Evolutionary conservation across 2,329 filamentous ascomycete genomes (phyloP), one percentile per base, ranked within the genome.

Genomic region (Penicillium janthinellum): DNA sequence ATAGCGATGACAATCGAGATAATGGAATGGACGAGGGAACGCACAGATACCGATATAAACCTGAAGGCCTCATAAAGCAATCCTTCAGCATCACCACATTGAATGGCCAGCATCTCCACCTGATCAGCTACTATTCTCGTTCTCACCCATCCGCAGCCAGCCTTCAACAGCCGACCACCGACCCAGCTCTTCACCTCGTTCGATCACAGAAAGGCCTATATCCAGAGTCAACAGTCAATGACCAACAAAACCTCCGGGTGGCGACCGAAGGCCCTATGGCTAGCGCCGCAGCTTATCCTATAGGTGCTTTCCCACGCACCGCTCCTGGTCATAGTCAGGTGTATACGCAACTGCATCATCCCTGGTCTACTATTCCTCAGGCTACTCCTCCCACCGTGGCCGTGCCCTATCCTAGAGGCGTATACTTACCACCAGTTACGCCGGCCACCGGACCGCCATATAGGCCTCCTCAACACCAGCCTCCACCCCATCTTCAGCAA

Each of bases 1-100:
- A 86, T 31, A 94, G 90, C 73, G 92, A 96, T 70, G 93, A 95
- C 52, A 90, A 92, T 65, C 89, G 91, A 56, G 90, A 87, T 67
- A 78, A 83, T 65, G 85, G 84, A 70, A 83, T 81, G 57, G 92
- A 96, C 70, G 84, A 86, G 65, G 86, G 86, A 7, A 91, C 90
- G 0, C 92, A 96, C 75, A 92, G 92, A 45, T 96, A 96, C 76
- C 84, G 92, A 64, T 96, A 96, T 79, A 99, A 97, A 82, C 91
- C 90, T 11, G 95, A 99, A 70, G 95, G 95, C 0, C 84, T 99
- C 4, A 97, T 98, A 92, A 99, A 99, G 84, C 95, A 99, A 78
- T 98, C 95, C 0, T 99, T 98, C 83, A 98, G 94, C 79, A 98
- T 99, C 79, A 97, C 93, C 25, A 98, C 95, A 1, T 92, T 90